These are phyloP conservation scores for Elsinoe arachidis DNA, from an alignment of 2,329 filamentous ascomycete genomes.

Conservation along the genomic window DNA sequence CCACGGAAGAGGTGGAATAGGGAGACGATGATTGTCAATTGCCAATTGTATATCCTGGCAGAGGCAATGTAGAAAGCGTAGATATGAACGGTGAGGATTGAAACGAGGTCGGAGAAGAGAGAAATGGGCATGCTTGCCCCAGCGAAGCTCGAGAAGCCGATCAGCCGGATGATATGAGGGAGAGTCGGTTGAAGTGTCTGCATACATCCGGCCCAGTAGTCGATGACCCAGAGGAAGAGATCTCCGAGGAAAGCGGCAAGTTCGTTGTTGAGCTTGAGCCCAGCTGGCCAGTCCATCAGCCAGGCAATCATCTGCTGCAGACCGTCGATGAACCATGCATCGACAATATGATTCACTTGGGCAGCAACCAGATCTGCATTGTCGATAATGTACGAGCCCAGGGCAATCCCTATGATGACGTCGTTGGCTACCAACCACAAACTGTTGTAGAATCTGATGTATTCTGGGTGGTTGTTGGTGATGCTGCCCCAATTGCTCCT, in stretches of 20 bases:
- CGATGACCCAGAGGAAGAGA: constrained; percentile 95
- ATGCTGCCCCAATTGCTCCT: constrained; percentile 94
- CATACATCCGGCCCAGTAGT: constrained; percentile 88
- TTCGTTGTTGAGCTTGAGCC: constrained; percentile 89
- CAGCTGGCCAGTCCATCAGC: constrained; percentile 93
- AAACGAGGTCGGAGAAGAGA: constrained; percentile 87
- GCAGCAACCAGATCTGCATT: constrained; percentile 78
- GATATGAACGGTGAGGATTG: constrained; percentile 86
- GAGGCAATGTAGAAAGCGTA: constrained; percentile 97
- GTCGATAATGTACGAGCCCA: constrained; percentile 95
- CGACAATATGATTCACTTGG: constrained; percentile 67
- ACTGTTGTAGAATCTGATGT: constrained; percentile 98
- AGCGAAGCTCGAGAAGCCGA: constrained; percentile 89
- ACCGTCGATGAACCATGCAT: constrained; percentile 77
- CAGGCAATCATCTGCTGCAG: constrained; percentile 83
- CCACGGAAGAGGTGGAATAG: constrained; percentile 98
- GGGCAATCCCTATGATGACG: constrained; percentile 92
- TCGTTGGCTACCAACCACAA: constrained; percentile 98
- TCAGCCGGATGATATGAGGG: constrained; percentile 81
- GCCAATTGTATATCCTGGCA: constrained; percentile 96
- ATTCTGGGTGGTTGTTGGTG: constrained; percentile 90
- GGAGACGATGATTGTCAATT: constrained; percentile 89
- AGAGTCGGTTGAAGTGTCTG: constrained; percentile 67
- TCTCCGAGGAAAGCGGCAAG: constrained; percentile 90
- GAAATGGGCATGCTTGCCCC: constrained; percentile 96